A percentile compares a stretch with the other conserved stretches of the same genome.
Evolutionary conservation across 768 basidiomycete genomes (phyloP).

Genomic region (Russula sp.): DNA sequence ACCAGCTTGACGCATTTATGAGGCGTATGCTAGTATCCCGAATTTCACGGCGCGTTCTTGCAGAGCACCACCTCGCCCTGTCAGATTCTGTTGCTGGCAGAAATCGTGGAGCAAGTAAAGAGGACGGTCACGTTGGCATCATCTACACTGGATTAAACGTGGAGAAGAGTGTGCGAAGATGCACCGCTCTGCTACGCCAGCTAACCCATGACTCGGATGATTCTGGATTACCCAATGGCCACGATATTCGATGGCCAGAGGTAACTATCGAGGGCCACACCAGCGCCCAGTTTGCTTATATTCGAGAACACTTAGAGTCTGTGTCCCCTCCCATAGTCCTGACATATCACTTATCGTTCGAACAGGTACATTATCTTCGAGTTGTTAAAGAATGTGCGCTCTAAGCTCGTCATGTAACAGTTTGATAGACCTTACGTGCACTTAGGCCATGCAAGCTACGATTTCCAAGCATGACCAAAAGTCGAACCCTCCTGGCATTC

Average conservation of each 20-base stretch:
- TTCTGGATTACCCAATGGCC: constrained; percentile 23
- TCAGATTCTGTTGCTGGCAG: constrained; percentile 44
- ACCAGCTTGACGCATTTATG: constrained; percentile 81
- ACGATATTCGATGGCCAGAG: constrained; percentile 44
- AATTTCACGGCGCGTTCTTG: constrained; percentile 83
- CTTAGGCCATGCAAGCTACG: constrained; percentile 68
- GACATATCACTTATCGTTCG: neutral
- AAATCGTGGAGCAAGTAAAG: constrained; percentile 28
- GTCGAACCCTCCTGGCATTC: constrained; percentile 49
- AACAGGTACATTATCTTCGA: constrained; percentile 80
- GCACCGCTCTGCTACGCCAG: constrained; percentile 48
- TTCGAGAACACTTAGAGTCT: constrained; percentile 80
- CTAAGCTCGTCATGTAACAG: neutral
- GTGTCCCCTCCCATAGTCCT: constrained; percentile 23
- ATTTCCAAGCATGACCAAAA: constrained; percentile 40
- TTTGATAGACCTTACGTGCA: neutral
- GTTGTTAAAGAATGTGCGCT: constrained; percentile 75
- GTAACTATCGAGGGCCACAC: constrained; percentile 68
- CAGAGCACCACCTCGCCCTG: constrained; percentile 82
- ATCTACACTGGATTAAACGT: constrained; percentile 73
- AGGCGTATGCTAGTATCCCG: constrained; percentile 85
- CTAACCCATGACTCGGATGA: constrained; percentile 40
- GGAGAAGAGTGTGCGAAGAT: constrained; percentile 62
- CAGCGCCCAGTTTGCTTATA: constrained; percentile 69
- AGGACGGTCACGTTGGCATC: constrained; percentile 62